phyloP scores from a whole-genome alignment of 2,329 filamentous ascomycete genomes.

The Paracoccidioides brasiliensis region DNA sequence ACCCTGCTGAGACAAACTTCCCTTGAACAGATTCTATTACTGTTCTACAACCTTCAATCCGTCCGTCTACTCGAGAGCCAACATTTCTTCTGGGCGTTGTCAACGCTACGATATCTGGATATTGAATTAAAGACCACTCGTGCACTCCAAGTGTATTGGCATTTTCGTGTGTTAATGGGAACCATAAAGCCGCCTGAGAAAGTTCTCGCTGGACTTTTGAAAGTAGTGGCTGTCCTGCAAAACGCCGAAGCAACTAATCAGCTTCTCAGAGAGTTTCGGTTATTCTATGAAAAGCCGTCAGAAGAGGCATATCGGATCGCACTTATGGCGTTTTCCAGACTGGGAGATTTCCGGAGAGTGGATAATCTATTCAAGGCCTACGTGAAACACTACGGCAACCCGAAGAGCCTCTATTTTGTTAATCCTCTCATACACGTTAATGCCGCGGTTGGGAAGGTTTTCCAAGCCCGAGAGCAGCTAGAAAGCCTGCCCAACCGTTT shows the following conservation, averaged over 20 bases:
- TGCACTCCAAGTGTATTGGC: conserved; percentile 29
- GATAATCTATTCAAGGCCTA: conserved; percentile 34
- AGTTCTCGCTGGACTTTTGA: conserved; percentile 16
- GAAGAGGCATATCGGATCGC: conserved; percentile 22
- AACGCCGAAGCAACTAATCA: conserved; percentile 26
- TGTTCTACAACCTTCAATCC: conserved; percentile 16
- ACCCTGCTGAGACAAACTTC: conserved; percentile 17
- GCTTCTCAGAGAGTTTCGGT: conserved; percentile 29
- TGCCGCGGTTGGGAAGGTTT: conserved; percentile 53
- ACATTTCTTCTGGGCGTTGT: conserved; percentile 21
- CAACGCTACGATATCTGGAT: conserved; percentile 18
- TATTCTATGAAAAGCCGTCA: conserved; percentile 22
- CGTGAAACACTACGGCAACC: conserved; percentile 24
- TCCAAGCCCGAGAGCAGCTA: conserved; percentile 48
- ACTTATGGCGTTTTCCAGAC: conserved; percentile 32
- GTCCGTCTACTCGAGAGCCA: conserved; percentile 14
- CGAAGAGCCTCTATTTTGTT: conserved; percentile 20
- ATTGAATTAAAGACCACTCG: conserved; percentile 17
- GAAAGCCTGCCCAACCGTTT: conserved; percentile 46
- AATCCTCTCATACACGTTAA: conserved; percentile 57
- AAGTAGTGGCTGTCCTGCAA: conserved; percentile 16
- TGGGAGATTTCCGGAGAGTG: conserved; percentile 35
- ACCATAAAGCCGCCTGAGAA: conserved; percentile 11
- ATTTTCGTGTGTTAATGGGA: conserved; percentile 24
- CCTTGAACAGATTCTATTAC: conserved; percentile 20